phyloP scores from a whole-genome alignment of 768 basidiomycete genomes.

The Punctularia strigosozonata region DNA sequence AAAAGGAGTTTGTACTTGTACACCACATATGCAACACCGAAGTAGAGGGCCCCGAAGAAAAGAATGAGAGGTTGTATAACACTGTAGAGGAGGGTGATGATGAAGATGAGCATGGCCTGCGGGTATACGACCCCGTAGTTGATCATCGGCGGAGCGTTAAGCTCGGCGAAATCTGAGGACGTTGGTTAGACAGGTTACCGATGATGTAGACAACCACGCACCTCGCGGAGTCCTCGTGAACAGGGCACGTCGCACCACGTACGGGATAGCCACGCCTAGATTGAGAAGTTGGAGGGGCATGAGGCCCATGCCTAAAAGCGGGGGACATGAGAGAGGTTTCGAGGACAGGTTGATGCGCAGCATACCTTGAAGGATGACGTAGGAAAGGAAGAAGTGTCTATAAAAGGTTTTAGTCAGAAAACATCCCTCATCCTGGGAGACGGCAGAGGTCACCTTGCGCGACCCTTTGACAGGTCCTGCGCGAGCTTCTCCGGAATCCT shows the following conservation, averaged over 20 bases:
- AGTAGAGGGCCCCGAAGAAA: conserved; percentile 91
- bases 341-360: not conserved
- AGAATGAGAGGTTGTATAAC: conserved; percentile 93
- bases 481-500: conserved; percentile 94
- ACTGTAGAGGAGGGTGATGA: conserved; percentile 90
- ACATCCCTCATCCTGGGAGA: conserved; percentile 5
- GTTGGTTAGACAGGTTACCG: conserved; percentile 1
- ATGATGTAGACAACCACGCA: conserved; percentile 17
- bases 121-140: conserved; percentile 97
- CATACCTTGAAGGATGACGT: conserved; percentile 73
- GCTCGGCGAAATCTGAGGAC: conserved; percentile 76
- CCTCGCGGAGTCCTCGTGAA: conserved; percentile 87
- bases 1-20: conserved; percentile 98
- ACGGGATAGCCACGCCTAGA: conserved; percentile 77
- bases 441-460: conserved; percentile 39
- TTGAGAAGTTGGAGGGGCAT: conserved; percentile 96
- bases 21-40: conserved; percentile 89
- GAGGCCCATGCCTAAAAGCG: conserved; percentile 61
- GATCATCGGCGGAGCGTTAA: conserved; percentile 96
- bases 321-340: not conserved
- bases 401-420: conserved; percentile 4
- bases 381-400: conserved; percentile 76
- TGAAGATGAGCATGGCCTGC: conserved; percentile 91
- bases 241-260: conserved; percentile 61
- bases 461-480: conserved; percentile 64